phyloP scores from a whole-genome alignment of 108 stramenopile genomes.

The Stephanodiscus minutulus region DNA sequence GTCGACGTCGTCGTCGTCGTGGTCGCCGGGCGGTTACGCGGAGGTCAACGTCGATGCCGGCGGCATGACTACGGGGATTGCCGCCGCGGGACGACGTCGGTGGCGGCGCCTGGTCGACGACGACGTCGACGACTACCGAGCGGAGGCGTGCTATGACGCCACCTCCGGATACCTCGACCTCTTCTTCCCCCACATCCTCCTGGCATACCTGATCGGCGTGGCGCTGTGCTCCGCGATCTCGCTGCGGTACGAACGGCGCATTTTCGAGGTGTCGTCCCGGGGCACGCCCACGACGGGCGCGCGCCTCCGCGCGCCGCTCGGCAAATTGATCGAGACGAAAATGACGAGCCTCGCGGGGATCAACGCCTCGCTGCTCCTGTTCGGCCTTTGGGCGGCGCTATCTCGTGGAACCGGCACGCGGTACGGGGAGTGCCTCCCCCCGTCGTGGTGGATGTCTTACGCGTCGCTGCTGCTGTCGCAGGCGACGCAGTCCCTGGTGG shows the following conservation, averaged over 20 bases:
- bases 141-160: constrained; percentile 25
- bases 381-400: constrained; percentile 6
- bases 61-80: neutral
- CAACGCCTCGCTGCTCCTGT: constrained; percentile 15
- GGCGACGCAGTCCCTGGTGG: constrained; percentile 27
- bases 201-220: constrained; percentile 24
- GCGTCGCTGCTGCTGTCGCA: constrained; percentile 13
- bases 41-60: neutral
- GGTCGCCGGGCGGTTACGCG: neutral
- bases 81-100: neutral
- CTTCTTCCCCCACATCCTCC: constrained; percentile 17
- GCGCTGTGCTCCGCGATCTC: constrained; percentile 27
- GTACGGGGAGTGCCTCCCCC: constrained; percentile 17
- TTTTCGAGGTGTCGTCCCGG: constrained; percentile 30
- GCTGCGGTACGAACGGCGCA: constrained; percentile 30
- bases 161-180: constrained; percentile 32
- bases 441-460: constrained; percentile 31
- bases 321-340: constrained; percentile 32
- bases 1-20: neutral
- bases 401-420: neutral
- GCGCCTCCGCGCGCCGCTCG: constrained; percentile 17
- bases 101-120: constrained; percentile 1
- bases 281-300: constrained; percentile 39
- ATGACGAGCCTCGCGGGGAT: constrained; percentile 29
- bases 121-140: constrained; percentile 21